A percentile compares a stretch with the other conserved stretches of the same genome.
phyloP scores from a whole-genome alignment of 106 monocot species.

The Dioscorea dumetorum region DNA sequence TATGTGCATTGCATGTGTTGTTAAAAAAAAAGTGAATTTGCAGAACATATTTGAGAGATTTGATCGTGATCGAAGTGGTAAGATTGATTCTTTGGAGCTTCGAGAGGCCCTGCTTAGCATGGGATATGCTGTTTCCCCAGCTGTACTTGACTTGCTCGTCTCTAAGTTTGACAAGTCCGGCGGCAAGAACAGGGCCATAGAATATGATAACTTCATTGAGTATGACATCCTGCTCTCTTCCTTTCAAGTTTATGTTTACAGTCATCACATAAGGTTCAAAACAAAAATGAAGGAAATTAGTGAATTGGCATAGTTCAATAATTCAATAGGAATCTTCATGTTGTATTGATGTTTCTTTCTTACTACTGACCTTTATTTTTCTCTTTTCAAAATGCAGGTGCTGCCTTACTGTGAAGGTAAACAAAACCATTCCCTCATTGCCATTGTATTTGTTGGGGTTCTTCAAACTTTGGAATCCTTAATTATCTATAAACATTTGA shows the following conservation, averaged over 20 bases:
- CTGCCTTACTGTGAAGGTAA: slow-evolving; percentile 78
- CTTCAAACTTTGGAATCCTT: background rate
- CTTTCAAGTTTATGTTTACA: background rate
- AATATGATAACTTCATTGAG: slow-evolving; percentile 99
- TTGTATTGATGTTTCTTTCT: no score
- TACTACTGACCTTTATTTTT: no score
- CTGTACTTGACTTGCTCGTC: slow-evolving; percentile 76
- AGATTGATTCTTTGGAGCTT: slow-evolving; percentile 68
- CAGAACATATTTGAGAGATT: slow-evolving; percentile 88
- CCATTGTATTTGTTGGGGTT: no score
- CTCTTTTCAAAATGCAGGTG: slow-evolving; percentile 30
- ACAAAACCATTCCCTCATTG: background rate
- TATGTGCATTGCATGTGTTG: no score
- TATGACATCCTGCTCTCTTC: slow-evolving; percentile 22
- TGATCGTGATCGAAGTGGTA: slow-evolving; percentile 94
- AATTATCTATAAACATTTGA: slow-evolving; percentile 2
- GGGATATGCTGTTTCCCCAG: slow-evolving; percentile 76
- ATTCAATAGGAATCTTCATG: no score
- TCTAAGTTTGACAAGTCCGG: slow-evolving; percentile 83
- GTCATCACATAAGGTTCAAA: no score
- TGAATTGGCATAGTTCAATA: no score
- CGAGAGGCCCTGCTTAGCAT: slow-evolving; percentile 83
- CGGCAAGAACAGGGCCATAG: slow-evolving; percentile 69
- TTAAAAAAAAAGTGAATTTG: background rate
- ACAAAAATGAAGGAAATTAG: no score